phyloP scores from a whole-genome alignment of 2,329 filamentous ascomycete genomes.

The Cladosporium sp. region DNA sequence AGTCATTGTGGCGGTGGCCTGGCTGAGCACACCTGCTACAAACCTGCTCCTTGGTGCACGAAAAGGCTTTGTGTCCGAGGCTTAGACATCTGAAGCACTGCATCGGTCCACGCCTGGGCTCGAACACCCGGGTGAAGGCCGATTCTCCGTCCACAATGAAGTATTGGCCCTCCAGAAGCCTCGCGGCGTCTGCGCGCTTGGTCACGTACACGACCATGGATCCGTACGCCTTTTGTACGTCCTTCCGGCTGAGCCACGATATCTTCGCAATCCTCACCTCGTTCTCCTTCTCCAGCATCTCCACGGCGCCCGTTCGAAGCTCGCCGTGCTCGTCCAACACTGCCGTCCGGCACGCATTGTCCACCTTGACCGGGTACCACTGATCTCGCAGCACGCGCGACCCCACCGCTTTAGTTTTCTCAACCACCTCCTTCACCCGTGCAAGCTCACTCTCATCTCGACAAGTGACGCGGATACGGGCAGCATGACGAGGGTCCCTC shows the following conservation, averaged over 20 bases:
- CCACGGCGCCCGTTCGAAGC: not conserved
- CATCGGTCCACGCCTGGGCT: not conserved
- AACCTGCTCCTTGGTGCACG: not conserved
- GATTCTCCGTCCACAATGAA: not conserved
- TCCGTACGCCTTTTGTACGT: conserved; percentile 10
- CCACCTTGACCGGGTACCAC: conserved; percentile 13
- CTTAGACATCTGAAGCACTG: not conserved
- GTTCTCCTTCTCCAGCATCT: conserved; percentile 14
- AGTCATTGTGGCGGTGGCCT: conserved; percentile 2
- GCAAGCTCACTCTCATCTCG: conserved; percentile 7
- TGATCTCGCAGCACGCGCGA: conserved; percentile 12
- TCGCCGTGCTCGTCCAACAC: conserved; percentile 4
- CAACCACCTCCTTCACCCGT: conserved; percentile 4
- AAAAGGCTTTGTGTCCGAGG: not conserved
- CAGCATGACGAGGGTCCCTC: conserved; percentile 6
- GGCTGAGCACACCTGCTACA: not conserved
- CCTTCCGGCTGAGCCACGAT: conserved; percentile 11
- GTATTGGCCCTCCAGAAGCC: conserved; percentile 1
- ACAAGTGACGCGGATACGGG: conserved; percentile 3
- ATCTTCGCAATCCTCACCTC: conserved; percentile 12
- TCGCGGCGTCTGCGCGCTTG: conserved; percentile 5
- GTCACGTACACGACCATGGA: conserved; percentile 13
- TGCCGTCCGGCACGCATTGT: conserved; percentile 12
- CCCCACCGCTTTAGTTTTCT: conserved; percentile 2
- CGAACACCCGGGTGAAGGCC: not conserved